Conservation (phyloP, 106 monocot genomes). For the Allium sativum region DNA sequence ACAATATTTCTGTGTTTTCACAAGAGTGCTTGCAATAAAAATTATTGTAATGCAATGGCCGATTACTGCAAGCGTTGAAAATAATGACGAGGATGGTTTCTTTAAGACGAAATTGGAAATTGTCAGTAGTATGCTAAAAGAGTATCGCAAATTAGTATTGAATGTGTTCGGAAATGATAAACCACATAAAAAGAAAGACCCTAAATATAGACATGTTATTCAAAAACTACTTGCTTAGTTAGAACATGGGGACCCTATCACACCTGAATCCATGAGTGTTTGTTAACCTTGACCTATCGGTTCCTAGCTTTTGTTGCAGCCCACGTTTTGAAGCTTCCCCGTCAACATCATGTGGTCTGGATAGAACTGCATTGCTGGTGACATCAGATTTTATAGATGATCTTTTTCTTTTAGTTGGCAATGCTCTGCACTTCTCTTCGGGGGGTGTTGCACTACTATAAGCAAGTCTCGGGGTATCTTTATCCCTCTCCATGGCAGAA, state of each 20-base stretch:
- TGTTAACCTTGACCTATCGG: slow-evolving; percentile 29
- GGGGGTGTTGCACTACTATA: slow-evolving; percentile 18
- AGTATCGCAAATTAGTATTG: too few relatives aligned
- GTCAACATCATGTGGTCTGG: slow-evolving; percentile 28
- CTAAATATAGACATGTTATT: neutral
- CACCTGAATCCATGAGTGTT: slow-evolving; percentile 37
- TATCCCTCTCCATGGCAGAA: slow-evolving; percentile 34
- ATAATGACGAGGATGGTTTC: too few relatives aligned
- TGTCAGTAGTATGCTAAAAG: too few relatives aligned
- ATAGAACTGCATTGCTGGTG: slow-evolving; percentile 19
- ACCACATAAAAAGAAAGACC: neutral
- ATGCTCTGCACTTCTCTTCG: slow-evolving; percentile 32
- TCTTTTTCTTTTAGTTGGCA: slow-evolving; percentile 46
- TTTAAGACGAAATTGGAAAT: too few relatives aligned
- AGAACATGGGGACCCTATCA: too few relatives aligned
- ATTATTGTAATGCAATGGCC: too few relatives aligned
- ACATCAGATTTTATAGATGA: slow-evolving; percentile 45
- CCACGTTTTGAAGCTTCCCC: slow-evolving; percentile 38
- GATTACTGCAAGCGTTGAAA: too few relatives aligned
- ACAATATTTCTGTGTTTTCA: too few relatives aligned
- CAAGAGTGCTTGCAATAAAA: too few relatives aligned
- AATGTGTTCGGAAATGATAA: neutral
- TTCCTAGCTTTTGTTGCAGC: slow-evolving; percentile 31
- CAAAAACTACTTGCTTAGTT: too few relatives aligned
- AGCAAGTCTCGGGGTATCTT: slow-evolving; percentile 27